Conservation (phyloP, 805 yeast genomes). For the Tetrapisispora iriomotensis region DNA sequence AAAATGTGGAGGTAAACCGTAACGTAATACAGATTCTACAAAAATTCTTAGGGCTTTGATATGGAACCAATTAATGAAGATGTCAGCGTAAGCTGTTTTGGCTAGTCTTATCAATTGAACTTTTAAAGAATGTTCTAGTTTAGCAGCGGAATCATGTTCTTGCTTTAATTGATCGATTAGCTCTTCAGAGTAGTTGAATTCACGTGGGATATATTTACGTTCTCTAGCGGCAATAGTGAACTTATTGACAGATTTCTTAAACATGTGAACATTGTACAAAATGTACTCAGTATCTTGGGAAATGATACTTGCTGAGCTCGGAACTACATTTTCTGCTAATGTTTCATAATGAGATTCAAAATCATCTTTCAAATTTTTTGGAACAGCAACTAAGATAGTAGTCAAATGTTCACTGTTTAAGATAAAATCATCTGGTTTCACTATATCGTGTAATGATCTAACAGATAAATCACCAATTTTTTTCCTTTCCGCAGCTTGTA, state of each 20-base stretch:
- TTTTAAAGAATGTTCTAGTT: conserved; percentile 61
- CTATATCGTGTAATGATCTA: conserved; percentile 82
- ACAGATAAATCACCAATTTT: conserved; percentile 89
- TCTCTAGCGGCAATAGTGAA: conserved; percentile 70
- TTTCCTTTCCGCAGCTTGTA: conserved; percentile 84
- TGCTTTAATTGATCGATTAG: conserved; percentile 58
- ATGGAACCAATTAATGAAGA: conserved; percentile 81
- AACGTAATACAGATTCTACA: conserved; percentile 89
- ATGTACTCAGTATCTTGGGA: conserved; percentile 64
- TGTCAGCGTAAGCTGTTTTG: conserved; percentile 82
- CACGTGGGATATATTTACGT: conserved; percentile 84
- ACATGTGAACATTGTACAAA: conserved; percentile 71
- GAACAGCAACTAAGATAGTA: conserved; percentile 83
- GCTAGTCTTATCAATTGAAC: conserved; percentile 76
- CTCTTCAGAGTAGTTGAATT: conserved; percentile 77
- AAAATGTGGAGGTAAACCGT: conserved; percentile 93
- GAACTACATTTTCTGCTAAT: conserved; percentile 73
- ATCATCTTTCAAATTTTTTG: conserved; percentile 48
- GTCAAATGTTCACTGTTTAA: conserved; percentile 76
- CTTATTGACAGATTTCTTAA: conserved; percentile 68
- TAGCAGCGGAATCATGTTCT: conserved; percentile 68
- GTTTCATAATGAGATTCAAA: conserved; percentile 70
- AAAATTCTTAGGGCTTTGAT: conserved; percentile 77
- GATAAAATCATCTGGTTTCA: conserved; percentile 73
- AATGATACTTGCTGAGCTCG: conserved; percentile 70